Evolutionary conservation across 2,329 filamentous ascomycete species (phyloP), one percentile per base, ranked within the genome.

Genomic region (Talaromyces sp.): DNA sequence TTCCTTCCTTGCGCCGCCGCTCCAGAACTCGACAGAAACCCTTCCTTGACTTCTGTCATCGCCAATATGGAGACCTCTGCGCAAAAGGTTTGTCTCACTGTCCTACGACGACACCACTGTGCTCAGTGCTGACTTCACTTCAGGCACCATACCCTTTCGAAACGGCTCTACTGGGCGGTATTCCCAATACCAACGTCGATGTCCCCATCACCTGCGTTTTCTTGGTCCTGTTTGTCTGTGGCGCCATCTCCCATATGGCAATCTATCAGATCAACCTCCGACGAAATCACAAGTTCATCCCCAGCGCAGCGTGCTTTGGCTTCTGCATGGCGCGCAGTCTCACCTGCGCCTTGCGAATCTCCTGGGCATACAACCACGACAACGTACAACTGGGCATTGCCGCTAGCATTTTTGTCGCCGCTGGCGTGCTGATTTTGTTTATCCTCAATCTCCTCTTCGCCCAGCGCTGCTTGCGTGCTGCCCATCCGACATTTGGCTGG

Each of bases 401-500:
- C 0, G 84, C 89, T 3, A 80, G 80, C 64, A 83, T 94, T 68
- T 86, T 94, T 67, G 84, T 90, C 60, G 84, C 86, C 51, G 87
- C 88, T 0, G 91, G 90, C 48, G 85, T 92, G 17, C 71, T 95
- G 35, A 74, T 95, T 8, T 77, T 95, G 27, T 93, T 90, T 73
- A 76, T 93, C 67, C 78, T 91, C 74, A 94, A 96, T 75, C 75
- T 95, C 48, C 77, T 94, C 68, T 90, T 92, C 69, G 76, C 87
- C 0, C 89, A 91, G 74, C 86, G 91, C 52, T 81, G 96, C 27
- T 74, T 94, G 19, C 83, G 91, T 58, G 88, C 88, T 4, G 83
- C 85, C 52, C 89, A 92, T 68, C 90, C 90, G 0, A 69, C 72
- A 2, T 70, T 91, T 32, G 91, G 90, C 61, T 93, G 90, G 90